Evolutionary conservation across 2,329 filamentous ascomycete genomes (phyloP), one percentile per base, ranked within the genome.

Genomic region (Purpureocillium lavendulum): DNA sequence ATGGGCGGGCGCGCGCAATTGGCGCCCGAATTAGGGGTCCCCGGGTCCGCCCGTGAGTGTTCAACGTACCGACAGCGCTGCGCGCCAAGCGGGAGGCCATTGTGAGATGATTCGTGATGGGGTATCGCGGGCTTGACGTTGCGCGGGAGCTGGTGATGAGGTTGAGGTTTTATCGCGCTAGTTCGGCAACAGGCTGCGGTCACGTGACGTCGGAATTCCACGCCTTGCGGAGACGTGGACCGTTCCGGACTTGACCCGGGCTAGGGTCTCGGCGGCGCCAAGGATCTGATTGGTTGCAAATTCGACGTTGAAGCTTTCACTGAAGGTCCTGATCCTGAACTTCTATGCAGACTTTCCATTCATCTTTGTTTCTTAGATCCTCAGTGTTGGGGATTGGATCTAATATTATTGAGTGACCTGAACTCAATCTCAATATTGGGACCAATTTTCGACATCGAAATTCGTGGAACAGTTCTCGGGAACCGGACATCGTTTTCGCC

Each of bases 81-180:
- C 86, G 88, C 79, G 84, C 87, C 75, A 97, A 79, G 77, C 89
- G 87, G 71, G 87, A 95, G 77, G 90, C 90, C 90, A 97, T 97
- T 84, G 75, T 85, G 77, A 67, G 66, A 71, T 73, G 66, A 69
- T 61, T 69, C 69, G 28, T 66, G 68, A 70, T 71, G 71, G 67
- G 65, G 61, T 68, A 62, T 60, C 61, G 59, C 51, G 58, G 56
- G 58, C 59, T 64, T 63, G 57, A 61, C 62, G 62, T 61, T 68
- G 60, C 57, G 60, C 52, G 51, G 56, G 59, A 63, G 62, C 64
- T 69, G 59, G 53, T 58, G 56, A 56, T 62, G 60, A 61, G 57
- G 58, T 61, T 69, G 68, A 69, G 63, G 67, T 69, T 72, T 73
- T 73, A 66, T 65, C 62, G 56, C 59, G 57, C 57, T 64, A 60